Percentiles rank a stretch among this genome's conserved stretches.
Evolutionary conservation across 495 filamentous ascomycete species (phyloP).

Genomic region (Cenococcum geophilum): DNA sequence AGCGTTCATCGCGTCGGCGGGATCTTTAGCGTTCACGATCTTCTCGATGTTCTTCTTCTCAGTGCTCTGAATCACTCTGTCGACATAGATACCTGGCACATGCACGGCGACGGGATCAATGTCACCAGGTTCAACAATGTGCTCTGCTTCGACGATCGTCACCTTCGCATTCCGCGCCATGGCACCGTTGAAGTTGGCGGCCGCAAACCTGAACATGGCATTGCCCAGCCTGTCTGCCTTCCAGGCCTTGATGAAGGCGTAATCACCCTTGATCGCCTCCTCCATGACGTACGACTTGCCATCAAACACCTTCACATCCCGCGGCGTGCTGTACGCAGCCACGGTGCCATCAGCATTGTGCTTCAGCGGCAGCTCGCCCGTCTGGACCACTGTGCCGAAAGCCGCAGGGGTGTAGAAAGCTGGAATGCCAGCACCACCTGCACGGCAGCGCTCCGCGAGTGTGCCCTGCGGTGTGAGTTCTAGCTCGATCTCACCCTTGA

Average conservation of each 20-base stretch:
- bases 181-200: slow-evolving; percentile 53
- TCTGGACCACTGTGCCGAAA: slow-evolving; percentile 54
- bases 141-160: slow-evolving; percentile 62
- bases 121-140: slow-evolving; percentile 56
- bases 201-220: slow-evolving; percentile 50
- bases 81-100: slow-evolving; percentile 58
- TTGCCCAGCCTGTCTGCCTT: slow-evolving; percentile 62
- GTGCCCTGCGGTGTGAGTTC: slow-evolving; percentile 63
- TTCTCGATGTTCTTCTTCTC: slow-evolving; percentile 51
- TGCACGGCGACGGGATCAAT: slow-evolving; percentile 54
- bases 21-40: slow-evolving; percentile 44
- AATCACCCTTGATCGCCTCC: slow-evolving; percentile 55
- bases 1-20: slow-evolving; percentile 25
- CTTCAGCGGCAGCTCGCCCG: slow-evolving; percentile 53
- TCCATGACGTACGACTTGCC: slow-evolving; percentile 58
- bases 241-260: slow-evolving; percentile 57
- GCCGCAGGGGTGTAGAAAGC: slow-evolving; percentile 63
- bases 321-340: slow-evolving; percentile 48
- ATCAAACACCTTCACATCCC: slow-evolving; percentile 55
- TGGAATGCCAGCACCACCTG: slow-evolving; percentile 60
- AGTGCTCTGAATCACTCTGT: slow-evolving; percentile 56
- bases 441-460: slow-evolving; percentile 55
- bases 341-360: slow-evolving; percentile 49
- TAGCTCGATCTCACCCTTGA: slow-evolving; percentile 55
- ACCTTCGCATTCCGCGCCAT: slow-evolving; percentile 53